Percentiles rank a stretch among this genome's conserved stretches.
Evolutionary conservation across 2,329 filamentous ascomycete genomes (phyloP).

Genomic region (Chaetomium globosum): DNA sequence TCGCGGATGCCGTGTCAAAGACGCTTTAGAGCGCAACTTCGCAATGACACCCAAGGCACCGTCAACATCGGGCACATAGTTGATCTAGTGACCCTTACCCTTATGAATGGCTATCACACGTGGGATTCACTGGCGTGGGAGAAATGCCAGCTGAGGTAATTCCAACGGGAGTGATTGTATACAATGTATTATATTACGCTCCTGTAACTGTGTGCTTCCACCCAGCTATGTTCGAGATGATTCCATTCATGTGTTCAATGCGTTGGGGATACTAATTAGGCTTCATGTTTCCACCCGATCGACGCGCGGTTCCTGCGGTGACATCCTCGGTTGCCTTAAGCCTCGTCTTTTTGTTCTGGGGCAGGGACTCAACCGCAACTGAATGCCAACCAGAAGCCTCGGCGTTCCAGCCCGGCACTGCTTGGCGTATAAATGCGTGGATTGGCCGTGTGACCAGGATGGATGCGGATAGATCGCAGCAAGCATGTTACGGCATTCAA

Average conservation of each 20-base stretch:
- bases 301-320: background rate
- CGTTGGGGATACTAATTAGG: background rate
- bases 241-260: no score
- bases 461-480: background rate
- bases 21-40: background rate
- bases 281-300: background rate
- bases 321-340: background rate
- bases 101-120: background rate
- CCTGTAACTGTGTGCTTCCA: background rate
- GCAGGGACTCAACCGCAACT: background rate
- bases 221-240: no score
- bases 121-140: background rate
- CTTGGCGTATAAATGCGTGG: background rate
- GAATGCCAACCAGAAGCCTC: no score
- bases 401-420: background rate
- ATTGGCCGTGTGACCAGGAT: background rate
- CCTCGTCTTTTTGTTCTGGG: background rate
- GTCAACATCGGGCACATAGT: background rate
- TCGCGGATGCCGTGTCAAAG: constrained; percentile 50
- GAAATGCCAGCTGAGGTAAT: background rate
- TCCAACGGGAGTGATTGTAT: constrained; percentile 1
- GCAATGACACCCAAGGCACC: background rate
- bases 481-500: background rate
- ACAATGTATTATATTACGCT: constrained; percentile 18
- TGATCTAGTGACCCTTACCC: no score